These are phyloP conservation scores for Pelargonium nanum DNA, from an alignment of 345 rosid species.

Conservation along the genomic window DNA sequence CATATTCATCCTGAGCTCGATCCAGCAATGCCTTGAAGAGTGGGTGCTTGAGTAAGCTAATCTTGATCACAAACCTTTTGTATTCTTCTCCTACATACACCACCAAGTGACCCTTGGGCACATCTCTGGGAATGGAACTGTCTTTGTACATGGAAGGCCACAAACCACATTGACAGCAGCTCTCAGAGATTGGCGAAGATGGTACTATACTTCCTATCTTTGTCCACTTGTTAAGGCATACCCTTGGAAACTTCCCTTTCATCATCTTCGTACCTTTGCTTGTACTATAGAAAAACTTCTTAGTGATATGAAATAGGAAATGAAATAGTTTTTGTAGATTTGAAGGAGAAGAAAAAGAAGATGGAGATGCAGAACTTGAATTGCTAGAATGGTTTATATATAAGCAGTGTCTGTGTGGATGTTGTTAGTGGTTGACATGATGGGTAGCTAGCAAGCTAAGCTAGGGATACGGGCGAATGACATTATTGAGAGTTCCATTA, in stretches of 20 bases:
- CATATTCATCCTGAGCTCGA: conserved; percentile 61
- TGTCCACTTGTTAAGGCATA: conserved; percentile 45
- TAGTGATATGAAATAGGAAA: too few species aligned
- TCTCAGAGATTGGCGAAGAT: conserved; percentile 31
- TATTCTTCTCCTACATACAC: conserved; percentile 69
- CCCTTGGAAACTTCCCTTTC: conserved; percentile 33
- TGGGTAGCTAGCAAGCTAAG: conserved; percentile 23
- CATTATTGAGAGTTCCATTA: background rate
- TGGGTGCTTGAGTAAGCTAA: conserved; percentile 57
- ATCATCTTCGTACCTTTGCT: conserved; percentile 14
- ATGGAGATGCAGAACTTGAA: conserved; percentile 9
- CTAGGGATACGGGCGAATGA: background rate
- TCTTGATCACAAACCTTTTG: conserved; percentile 64
- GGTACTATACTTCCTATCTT: conserved; percentile 39
- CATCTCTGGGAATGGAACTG: conserved; percentile 54
- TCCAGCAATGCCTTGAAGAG: conserved; percentile 70
- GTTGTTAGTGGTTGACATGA: conserved; percentile 43
- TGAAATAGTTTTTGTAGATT: conserved; percentile 8
- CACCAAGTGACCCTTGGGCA: conserved; percentile 75
- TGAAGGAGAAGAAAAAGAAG: conserved; percentile 7
- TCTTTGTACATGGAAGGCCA: conserved; percentile 33
- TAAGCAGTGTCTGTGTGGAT: conserved; percentile 13
- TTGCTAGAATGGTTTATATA: conserved; percentile 24
- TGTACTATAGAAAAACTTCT: background rate
- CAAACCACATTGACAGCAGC: conserved; percentile 33